Evolutionary conservation across 108 stramenopile genomes (phyloP).

Genomic region (Pseudonitzschia delicatissima): DNA sequence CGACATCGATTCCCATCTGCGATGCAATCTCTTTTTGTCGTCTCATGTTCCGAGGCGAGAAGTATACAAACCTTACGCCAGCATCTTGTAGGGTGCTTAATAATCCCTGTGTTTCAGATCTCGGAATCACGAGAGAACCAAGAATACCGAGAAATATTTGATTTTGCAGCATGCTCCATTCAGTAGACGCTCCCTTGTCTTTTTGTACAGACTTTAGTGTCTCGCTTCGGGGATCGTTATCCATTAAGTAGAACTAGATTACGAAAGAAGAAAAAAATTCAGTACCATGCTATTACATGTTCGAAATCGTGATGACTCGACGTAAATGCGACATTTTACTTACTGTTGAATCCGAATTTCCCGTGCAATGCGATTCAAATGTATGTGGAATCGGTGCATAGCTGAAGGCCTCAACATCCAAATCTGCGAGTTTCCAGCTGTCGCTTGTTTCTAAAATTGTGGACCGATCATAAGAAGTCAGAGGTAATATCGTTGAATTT

Average conservation of each 20-base stretch:
- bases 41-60: slow-evolving; percentile 96
- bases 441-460: slow-evolving; percentile 76
- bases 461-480: slow-evolving; percentile 55
- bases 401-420: slow-evolving; percentile 90
- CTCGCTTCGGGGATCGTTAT: slow-evolving; percentile 41
- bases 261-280: background rate
- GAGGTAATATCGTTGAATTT: slow-evolving; percentile 81
- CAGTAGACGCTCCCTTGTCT: slow-evolving; percentile 32
- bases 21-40: slow-evolving; percentile 86
- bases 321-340: background rate
- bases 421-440: slow-evolving; percentile 86
- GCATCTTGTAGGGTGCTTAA: slow-evolving; percentile 80
- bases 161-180: slow-evolving; percentile 71
- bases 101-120: slow-evolving; percentile 86
- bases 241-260: slow-evolving; percentile 50
- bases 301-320: too few relatives aligned
- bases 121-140: slow-evolving; percentile 84
- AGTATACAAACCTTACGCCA: slow-evolving; percentile 96
- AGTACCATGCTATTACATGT: background rate
- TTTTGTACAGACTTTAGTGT: slow-evolving; percentile 23
- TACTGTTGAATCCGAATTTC: slow-evolving; percentile 7
- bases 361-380: slow-evolving; percentile 45
- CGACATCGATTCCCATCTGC: slow-evolving; percentile 94
- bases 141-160: slow-evolving; percentile 96
- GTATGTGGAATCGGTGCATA: slow-evolving; percentile 92